Evolutionary conservation across 441 rosid genomes (phyloP).

Genomic region (Melastoma candidum): DNA sequence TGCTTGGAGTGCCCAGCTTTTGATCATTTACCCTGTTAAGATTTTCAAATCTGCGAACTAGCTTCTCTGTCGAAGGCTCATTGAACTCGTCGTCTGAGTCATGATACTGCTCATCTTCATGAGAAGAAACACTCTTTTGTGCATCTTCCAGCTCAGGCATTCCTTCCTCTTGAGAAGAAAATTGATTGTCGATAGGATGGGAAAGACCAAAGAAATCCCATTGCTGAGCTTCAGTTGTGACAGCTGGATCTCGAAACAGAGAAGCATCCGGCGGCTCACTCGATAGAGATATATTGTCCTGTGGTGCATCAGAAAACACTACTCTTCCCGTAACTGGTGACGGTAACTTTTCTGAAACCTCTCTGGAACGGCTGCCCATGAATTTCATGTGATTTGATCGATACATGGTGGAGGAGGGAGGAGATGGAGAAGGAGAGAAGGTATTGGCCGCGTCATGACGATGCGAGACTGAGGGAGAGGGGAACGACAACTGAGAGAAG

Average conservation of each 20-base stretch:
- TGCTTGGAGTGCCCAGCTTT: slow-evolving; percentile 27
- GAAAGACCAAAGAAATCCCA: too few relatives aligned
- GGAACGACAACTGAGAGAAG: slow-evolving; percentile 49
- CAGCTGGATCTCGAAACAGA: too few relatives aligned
- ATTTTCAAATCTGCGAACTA: slow-evolving; percentile 82
- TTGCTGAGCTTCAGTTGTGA: too few relatives aligned
- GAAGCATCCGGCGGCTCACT: too few relatives aligned
- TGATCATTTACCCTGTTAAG: slow-evolving; percentile 50
- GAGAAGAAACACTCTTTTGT: too few relatives aligned
- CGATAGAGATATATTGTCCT: too few relatives aligned
- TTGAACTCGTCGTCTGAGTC: slow-evolving; percentile 78
- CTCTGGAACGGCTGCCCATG: too few relatives aligned
- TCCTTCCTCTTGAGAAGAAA: slow-evolving; percentile 36
- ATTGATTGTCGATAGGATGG: too few relatives aligned
- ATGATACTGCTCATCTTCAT: slow-evolving; percentile 29
- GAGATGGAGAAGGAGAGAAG: slow-evolving; percentile 38
- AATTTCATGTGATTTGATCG: too few relatives aligned
- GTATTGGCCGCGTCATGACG: slow-evolving; percentile 34
- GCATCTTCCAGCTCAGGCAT: slow-evolving; percentile 26
- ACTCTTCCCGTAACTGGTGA: too few relatives aligned
- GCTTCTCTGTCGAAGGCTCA: slow-evolving; percentile 57
- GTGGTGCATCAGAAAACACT: too few relatives aligned
- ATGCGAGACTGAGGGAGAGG: slow-evolving; percentile 61
- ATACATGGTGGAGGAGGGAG: background rate
- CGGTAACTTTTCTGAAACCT: too few relatives aligned